Evolutionary conservation across 352 stramenopile genomes (phyloP), one percentile per base, ranked within the genome.

Genomic region (Pythium utonaiense): DNA sequence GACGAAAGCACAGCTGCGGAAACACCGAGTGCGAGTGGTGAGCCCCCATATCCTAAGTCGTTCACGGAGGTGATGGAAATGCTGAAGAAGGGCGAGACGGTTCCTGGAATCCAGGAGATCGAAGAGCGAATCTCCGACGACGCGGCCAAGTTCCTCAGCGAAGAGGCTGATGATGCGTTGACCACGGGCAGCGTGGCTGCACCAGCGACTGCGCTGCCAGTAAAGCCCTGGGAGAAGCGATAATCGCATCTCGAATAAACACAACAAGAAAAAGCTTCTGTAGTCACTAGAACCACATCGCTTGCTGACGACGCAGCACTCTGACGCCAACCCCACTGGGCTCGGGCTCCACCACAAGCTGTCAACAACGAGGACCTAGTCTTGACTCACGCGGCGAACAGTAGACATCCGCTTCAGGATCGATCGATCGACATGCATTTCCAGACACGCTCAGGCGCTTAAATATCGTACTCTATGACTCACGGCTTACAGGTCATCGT

Each of bases 61-160:
- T 91, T 91, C 56, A 81, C 70, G 9, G 78, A 91, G 8, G 78
- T 91, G 30, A 86, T 89, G 78, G 74, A 85, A 64, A 70, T 89
- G 62, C 69, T 91, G 40, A 80, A 89, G 56, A 86, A 86, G 61
- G 79, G 79, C 13, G 82, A 89, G 53, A 71, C 65, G 10, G 79
- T 91, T n/a, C 79, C 81, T 5, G 81, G 79, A 6, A 89, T 91
- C 59, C 77, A 82, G 19, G 71, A 89, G 22, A 89, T 91, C 28
- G 78, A 91, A 28, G 78, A 91, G 48, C 86, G 85, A 30, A 41
- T 91, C 28, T 91, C 81, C 0, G 71, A 81, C n/a, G 80, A 91
- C 50, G 67, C 80, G 1, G 57, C 45, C 48, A 68, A 68, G 53
- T 68, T 60, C 28, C 31, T 68, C 5, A 34, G n/a, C 9, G 57